Evolutionary conservation across 106 monocot species (phyloP), one percentile per base, ranked within the genome.

Genomic region (Vanilla planifolia): DNA sequence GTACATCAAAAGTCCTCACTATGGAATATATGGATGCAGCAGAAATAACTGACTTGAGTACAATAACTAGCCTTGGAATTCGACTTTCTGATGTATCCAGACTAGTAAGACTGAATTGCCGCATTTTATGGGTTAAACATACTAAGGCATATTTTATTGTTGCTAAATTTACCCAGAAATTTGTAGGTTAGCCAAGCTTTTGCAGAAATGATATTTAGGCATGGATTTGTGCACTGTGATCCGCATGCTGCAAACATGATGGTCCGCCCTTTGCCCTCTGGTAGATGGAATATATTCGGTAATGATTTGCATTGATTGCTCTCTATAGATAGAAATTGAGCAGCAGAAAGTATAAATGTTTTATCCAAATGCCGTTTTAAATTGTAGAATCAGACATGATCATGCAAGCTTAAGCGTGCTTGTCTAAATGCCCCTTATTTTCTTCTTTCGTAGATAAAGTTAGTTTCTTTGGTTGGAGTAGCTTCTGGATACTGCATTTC

Each of bases 171-270:
- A 17, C 39, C 11, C 28, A 53, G 57, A 63, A 51, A 9, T 43
- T 2, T 80, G 56, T 60, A 92, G 91, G 77, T 92, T 39, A 89
- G 69, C 62, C 69, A 76, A 75, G 75, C 75, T 53, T 95, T 89
- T 78, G 77, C 94, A 13, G 94, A 95, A 76, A 95, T 95, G 94
- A 95, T 65, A 26, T 95, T 86, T 75, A 95, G 71, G 76, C 94
- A 95, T 74, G 94, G 94, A 61, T 95, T 95, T 76, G 94, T 95
- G 35, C 94, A 95, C 61, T 95, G 94, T 71, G 94, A 95, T 48
- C 94, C 94, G 37, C 94, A 95, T 86, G 86, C 94, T 78, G 94
- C 94, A 42, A 95, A 95, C 48, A 67, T 95, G 89, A 89, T 95
- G 94, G 80, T 89, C 40, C 79, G 94, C 26, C 80, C 89, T 73